Conservation (phyloP, 129 eudicot species). For the Flaveria trinervia region DNA sequence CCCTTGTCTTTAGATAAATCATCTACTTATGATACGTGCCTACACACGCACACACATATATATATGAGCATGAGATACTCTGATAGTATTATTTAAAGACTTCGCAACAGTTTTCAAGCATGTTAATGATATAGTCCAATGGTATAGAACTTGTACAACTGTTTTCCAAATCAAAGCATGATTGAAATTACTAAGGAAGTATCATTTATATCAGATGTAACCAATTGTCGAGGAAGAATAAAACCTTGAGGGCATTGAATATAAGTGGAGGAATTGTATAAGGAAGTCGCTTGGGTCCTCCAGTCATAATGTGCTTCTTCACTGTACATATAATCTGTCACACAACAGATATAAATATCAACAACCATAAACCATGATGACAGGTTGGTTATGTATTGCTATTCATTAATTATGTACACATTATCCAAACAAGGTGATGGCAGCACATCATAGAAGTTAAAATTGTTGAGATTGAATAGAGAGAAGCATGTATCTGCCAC, state of each 20-base stretch:
- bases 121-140: background rate
- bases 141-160: background rate
- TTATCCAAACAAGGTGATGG: background rate
- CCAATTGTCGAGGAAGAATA: slow-evolving; percentile 7
- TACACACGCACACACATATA: background rate
- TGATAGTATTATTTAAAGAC: background rate
- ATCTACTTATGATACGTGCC: slow-evolving; percentile 11
- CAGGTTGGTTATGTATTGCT: background rate
- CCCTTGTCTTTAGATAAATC: background rate
- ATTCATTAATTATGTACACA: slow-evolving; percentile 22
- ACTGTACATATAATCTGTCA: slow-evolving; percentile 83
- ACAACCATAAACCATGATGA: slow-evolving; percentile 27
- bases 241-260: slow-evolving; percentile 85
- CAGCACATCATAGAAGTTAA: slow-evolving; percentile 6
- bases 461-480: slow-evolving; percentile 11
- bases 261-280: slow-evolving; percentile 88
- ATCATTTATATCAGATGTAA: background rate
- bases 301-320: slow-evolving; percentile 80
- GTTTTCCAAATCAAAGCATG: slow-evolving; percentile 3
- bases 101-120: slow-evolving; percentile 4
- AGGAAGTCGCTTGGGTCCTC: slow-evolving; percentile 92
- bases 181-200: background rate
- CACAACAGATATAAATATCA: slow-evolving; percentile 25
- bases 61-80: slow-evolving; percentile 4
- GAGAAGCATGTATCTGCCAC: slow-evolving; percentile 14